A percentile compares a stretch with the other conserved stretches of the same genome.
These are phyloP conservation scores for Tritrichomonas musculus DNA, from an alignment of 208 protist species.

Conservation along the genomic window DNA sequence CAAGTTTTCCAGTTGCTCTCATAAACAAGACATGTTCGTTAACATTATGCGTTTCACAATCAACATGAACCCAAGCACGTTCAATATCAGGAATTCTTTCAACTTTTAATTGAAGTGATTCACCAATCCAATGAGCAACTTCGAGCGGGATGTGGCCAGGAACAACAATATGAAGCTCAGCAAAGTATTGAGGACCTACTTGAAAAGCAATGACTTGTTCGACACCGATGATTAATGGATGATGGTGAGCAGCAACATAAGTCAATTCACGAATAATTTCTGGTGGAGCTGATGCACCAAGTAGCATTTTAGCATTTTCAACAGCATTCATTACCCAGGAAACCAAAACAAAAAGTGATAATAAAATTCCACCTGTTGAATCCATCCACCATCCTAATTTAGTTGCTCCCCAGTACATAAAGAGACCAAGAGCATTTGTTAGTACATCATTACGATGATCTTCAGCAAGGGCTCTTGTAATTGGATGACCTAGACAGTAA, in stretches of 20 bases:
- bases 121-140: slow-evolving; percentile 19
- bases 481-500: neutral
- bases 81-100: neutral
- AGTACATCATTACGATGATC: slow-evolving; percentile 21
- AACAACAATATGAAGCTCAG: neutral
- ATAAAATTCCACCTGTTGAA: neutral
- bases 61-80: neutral
- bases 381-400: slow-evolving; percentile 27
- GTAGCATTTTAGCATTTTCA: slow-evolving; percentile 27
- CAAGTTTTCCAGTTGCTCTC: slow-evolving; percentile 18
- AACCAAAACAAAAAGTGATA: neutral
- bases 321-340: neutral
- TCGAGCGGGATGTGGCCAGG: neutral
- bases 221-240: neutral
- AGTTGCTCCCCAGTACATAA: slow-evolving; percentile 7
- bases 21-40: slow-evolving; percentile 19
- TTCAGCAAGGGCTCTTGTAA: neutral
- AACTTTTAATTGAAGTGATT: neutral
- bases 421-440: neutral
- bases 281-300: neutral
- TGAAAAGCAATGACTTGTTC: slow-evolving; percentile 11
- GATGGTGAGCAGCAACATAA: slow-evolving; percentile 26
- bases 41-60: neutral
- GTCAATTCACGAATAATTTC: neutral
- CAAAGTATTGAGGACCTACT: slow-evolving; percentile 18